Percentiles rank a stretch among this genome's conserved stretches.
phyloP scores from a whole-genome alignment of 2,329 filamentous ascomycete genomes.

The Microdochium nivale region DNA sequence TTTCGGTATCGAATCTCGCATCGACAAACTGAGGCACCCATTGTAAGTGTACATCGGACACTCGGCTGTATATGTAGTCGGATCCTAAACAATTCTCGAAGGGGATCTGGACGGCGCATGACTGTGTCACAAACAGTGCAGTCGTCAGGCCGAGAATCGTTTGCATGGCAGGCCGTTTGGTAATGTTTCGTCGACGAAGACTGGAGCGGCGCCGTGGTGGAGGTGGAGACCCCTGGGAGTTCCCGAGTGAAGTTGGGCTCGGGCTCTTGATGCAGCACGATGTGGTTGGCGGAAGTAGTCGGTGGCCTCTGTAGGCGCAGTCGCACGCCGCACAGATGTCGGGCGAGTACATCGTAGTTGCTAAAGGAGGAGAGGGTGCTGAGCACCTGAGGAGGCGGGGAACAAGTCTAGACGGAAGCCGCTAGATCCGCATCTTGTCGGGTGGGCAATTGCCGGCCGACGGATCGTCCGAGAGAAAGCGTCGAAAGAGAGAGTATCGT shows the following conservation, averaged over 20 bases:
- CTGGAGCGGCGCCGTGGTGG: not conserved
- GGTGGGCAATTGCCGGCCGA: not conserved
- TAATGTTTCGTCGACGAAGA: not conserved
- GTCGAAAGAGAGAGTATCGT: too few relatives aligned
- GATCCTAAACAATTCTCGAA: constrained; percentile 78
- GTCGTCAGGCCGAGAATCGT: constrained; percentile 27
- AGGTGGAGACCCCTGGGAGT: not conserved
- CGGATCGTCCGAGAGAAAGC: not conserved
- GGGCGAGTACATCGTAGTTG: not conserved
- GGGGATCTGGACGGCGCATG: constrained; percentile 57
- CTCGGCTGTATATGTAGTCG: constrained; percentile 41
- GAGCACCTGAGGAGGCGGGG: not conserved
- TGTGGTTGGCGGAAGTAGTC: too few relatives aligned
- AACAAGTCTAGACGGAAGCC: not conserved
- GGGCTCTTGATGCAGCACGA: too few relatives aligned
- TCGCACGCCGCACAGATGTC: too few relatives aligned
- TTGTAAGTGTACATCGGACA: constrained; percentile 57
- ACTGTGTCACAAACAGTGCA: constrained; percentile 30
- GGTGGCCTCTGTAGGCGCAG: too few relatives aligned
- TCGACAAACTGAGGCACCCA: constrained; percentile 70
- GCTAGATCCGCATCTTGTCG: not conserved
- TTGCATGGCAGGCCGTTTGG: not conserved
- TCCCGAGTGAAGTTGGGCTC: too few relatives aligned
- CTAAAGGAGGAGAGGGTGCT: not conserved
- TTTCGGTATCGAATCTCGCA: constrained; percentile 59